These are phyloP conservation scores for Phytophthora boehmeriae DNA, from an alignment of 352 stramenopile genomes.

Conservation along the genomic window DNA sequence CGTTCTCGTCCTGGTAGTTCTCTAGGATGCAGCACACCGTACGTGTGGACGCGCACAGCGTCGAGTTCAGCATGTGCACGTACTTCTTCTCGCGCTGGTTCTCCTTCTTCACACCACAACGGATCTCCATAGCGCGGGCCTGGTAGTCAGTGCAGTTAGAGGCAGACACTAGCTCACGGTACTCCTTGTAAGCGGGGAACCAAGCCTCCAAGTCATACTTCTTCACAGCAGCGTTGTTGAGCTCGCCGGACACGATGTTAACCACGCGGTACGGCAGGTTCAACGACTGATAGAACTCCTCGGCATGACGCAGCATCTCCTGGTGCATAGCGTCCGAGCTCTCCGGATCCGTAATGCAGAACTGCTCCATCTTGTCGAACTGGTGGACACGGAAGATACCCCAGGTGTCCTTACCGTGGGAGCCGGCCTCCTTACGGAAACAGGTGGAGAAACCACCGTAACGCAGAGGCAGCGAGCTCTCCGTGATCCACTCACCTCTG, in stretches of 20 bases:
- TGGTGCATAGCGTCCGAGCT: slow-evolving; percentile 93
- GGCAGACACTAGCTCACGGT: slow-evolving; percentile 98
- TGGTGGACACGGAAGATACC: slow-evolving; percentile 99
- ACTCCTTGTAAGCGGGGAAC: slow-evolving; percentile 99
- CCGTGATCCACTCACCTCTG: slow-evolving; percentile 92
- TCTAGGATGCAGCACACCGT: slow-evolving; percentile 99
- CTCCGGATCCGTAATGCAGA: slow-evolving; percentile 96
- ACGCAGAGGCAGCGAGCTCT: slow-evolving; percentile 79
- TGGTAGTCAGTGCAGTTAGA: slow-evolving; percentile 99
- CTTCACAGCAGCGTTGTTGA: slow-evolving; percentile 99
- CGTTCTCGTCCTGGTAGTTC: slow-evolving; percentile 98
- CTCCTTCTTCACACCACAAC: slow-evolving; percentile 96
- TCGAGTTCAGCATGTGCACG: slow-evolving; percentile 99
- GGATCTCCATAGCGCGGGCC: slow-evolving; percentile 96
- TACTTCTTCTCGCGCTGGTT: slow-evolving; percentile 97
- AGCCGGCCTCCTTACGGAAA: slow-evolving; percentile 99
- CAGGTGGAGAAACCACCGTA: slow-evolving; percentile 98
- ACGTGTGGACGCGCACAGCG: slow-evolving; percentile 97
- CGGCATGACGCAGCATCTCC: slow-evolving; percentile 91
- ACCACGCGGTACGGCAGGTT: slow-evolving; percentile 99
- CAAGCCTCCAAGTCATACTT: slow-evolving; percentile 99
- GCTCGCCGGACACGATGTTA: slow-evolving; percentile 97
- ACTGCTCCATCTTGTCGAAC: slow-evolving; percentile 99
- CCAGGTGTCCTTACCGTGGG: slow-evolving; percentile 98
- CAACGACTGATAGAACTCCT: slow-evolving; percentile 99